Evolutionary conservation across 768 basidiomycete genomes (phyloP).

Genomic region (Saitozyma sp.): DNA sequence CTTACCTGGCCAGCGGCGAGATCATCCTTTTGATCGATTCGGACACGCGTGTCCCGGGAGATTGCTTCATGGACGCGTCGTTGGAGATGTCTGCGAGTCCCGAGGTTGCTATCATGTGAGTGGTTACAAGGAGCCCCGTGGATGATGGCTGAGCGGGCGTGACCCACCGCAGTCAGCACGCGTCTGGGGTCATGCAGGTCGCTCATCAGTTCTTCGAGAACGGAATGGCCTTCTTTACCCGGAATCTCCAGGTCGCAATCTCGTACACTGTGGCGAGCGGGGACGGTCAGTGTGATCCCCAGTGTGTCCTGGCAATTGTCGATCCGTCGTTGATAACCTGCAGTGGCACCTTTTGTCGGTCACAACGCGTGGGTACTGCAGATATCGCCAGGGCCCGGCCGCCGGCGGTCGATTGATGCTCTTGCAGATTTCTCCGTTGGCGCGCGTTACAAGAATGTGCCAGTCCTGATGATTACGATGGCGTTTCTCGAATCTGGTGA

Average conservation of each 20-base stretch:
- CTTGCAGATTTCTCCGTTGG: conserved; percentile 78
- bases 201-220: conserved; percentile 82
- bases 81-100: conserved; percentile 73
- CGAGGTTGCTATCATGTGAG: conserved; percentile 72
- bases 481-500: conserved; percentile 70
- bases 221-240: conserved; percentile 83
- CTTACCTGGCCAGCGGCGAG: conserved; percentile 14
- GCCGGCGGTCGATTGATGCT: no score
- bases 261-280: conserved; percentile 47
- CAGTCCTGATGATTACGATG: conserved; percentile 67
- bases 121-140: neutral
- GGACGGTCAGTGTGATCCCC: conserved; percentile 38
- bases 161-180: conserved; percentile 71
- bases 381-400: no score
- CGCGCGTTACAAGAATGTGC: conserved; percentile 78
- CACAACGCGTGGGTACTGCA: conserved; percentile 31
- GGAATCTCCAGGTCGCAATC: conserved; percentile 65
- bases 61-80: conserved; percentile 86
- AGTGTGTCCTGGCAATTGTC: no score
- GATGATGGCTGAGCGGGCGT: no score
- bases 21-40: conserved; percentile 80
- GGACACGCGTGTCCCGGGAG: conserved; percentile 75
- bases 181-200: conserved; percentile 88
- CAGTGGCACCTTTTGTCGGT: conserved; percentile 51
- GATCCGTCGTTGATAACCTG: no score